These are phyloP conservation scores for Colletotrichum higginsianum DNA, from an alignment of 2,329 filamentous ascomycete species.

Conservation along the genomic window DNA sequence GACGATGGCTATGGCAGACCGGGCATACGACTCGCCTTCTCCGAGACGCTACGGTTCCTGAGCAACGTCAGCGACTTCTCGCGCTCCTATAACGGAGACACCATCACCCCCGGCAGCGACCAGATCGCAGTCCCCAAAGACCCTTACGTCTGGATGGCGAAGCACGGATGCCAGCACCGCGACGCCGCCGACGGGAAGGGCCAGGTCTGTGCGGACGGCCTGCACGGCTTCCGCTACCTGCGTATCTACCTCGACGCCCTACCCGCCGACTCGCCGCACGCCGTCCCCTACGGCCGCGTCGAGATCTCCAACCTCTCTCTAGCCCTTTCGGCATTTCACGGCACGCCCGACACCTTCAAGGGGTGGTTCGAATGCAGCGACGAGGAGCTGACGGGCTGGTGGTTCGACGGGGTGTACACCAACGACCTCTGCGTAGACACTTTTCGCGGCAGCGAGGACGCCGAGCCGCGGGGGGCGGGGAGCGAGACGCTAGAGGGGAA, in stretches of 20 bases:
- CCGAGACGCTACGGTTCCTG: slow-evolving; percentile 63
- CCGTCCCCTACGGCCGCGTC: slow-evolving; percentile 58
- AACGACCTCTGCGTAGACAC: slow-evolving; percentile 64
- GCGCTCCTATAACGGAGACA: slow-evolving; percentile 58
- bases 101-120: slow-evolving; percentile 62
- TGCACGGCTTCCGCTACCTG: slow-evolving; percentile 68
- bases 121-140: slow-evolving; percentile 62
- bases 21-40: slow-evolving; percentile 64
- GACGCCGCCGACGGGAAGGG: slow-evolving; percentile 40
- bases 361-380: slow-evolving; percentile 70
- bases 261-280: slow-evolving; percentile 59
- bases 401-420: slow-evolving; percentile 68
- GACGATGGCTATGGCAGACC: slow-evolving; percentile 46
- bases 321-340: slow-evolving; percentile 61
- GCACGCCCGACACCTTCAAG: slow-evolving; percentile 63
- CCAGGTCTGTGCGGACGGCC: slow-evolving; percentile 65
- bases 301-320: slow-evolving; percentile 59
- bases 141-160: slow-evolving; percentile 61
- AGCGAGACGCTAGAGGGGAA: slow-evolving; percentile 61
- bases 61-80: slow-evolving; percentile 63
- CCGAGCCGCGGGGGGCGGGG: slow-evolving; percentile 62
- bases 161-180: slow-evolving; percentile 59
- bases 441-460: slow-evolving; percentile 61
- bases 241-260: slow-evolving; percentile 64
- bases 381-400: slow-evolving; percentile 63